These are phyloP conservation scores for Penicillium ucsense DNA, from an alignment of 495 filamentous ascomycete genomes.

Conservation along the genomic window DNA sequence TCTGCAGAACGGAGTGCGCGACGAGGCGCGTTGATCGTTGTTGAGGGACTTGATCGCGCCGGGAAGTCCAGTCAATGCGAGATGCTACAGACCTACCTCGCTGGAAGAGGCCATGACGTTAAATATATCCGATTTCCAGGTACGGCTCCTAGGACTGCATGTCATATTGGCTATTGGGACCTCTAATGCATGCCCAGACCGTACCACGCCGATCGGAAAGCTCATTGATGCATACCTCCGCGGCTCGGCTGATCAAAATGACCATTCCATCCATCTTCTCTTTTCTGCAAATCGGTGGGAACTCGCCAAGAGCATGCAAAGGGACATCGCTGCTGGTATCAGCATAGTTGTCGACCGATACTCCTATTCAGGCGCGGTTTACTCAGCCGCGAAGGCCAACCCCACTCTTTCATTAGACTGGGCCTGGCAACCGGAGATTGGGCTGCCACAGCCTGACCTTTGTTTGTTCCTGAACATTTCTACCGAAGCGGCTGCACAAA, in stretches of 20 bases:
- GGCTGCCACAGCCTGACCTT: slow-evolving; percentile 77
- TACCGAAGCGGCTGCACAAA: slow-evolving; percentile 55
- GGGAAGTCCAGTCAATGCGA: slow-evolving; percentile 94
- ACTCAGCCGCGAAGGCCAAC: slow-evolving; percentile 85
- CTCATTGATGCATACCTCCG: slow-evolving; percentile 85
- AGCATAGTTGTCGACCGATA: slow-evolving; percentile 87
- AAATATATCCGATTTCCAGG: slow-evolving; percentile 82
- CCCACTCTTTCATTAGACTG: slow-evolving; percentile 60
- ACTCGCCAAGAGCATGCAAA: slow-evolving; percentile 53
- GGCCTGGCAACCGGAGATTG: slow-evolving; percentile 75
- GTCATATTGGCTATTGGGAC: slow-evolving; percentile 4
- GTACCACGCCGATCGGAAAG: slow-evolving; percentile 78
- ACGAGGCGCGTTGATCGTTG: slow-evolving; percentile 72
- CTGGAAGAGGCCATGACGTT: slow-evolving; percentile 51
- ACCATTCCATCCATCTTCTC: slow-evolving; percentile 88
- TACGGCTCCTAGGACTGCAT: slow-evolving; percentile 27
- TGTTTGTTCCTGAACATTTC: slow-evolving; percentile 80
- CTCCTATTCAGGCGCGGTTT: slow-evolving; percentile 87
- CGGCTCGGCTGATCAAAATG: slow-evolving; percentile 63
- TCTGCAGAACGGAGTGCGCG: slow-evolving; percentile 8
- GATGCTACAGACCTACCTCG: slow-evolving; percentile 54
- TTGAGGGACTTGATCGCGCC: slow-evolving; percentile 89
- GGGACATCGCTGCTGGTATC: slow-evolving; percentile 51
- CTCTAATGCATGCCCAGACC: slow-evolving; percentile 42
- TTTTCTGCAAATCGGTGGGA: slow-evolving; percentile 98